A percentile compares a stretch with the other conserved stretches of the same genome.
Conservation (phyloP, 768 basidiomycete species). For the Russula foetens region DNA sequence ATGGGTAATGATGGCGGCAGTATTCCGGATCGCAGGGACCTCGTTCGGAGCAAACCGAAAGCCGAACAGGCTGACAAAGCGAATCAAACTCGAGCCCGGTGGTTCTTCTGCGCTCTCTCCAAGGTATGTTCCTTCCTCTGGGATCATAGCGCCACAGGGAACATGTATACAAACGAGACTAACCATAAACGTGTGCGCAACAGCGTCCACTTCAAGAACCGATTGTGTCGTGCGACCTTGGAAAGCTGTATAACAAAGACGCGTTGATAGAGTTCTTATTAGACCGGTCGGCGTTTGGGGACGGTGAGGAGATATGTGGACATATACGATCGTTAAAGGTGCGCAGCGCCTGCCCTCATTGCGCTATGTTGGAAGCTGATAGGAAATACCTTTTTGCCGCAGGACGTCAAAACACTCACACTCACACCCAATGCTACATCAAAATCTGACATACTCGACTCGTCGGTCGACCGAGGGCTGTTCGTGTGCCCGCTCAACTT, state of each 20-base stretch:
- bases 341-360: conserved; percentile 22
- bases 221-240: conserved; percentile 83
- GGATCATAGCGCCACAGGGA: not conserved
- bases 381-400: not conserved
- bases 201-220: conserved; percentile 84
- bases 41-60: conserved; percentile 68
- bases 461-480: conserved; percentile 42
- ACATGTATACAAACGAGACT: not conserved
- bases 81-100: conserved; percentile 78
- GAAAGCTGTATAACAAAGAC: conserved; percentile 96
- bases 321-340: conserved; percentile 90
- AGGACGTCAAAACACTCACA: conserved; percentile 83
- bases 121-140: conserved; percentile 50
- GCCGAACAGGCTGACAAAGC: conserved; percentile 87
- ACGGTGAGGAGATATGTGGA: conserved; percentile 87
- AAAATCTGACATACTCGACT: conserved; percentile 32
- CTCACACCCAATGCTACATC: conserved; percentile 66
- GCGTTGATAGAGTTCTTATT: conserved; percentile 85
- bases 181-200: not conserved
- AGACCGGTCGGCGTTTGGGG: conserved; percentile 77
- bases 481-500: conserved; percentile 90
- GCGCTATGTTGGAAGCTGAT: not conserved
- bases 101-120: conserved; percentile 92
- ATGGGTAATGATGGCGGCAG: conserved; percentile 91
- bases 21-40: conserved; percentile 75